phyloP scores from a whole-genome alignment of 2,329 filamentous ascomycete species.

The Curvularia sp. region DNA sequence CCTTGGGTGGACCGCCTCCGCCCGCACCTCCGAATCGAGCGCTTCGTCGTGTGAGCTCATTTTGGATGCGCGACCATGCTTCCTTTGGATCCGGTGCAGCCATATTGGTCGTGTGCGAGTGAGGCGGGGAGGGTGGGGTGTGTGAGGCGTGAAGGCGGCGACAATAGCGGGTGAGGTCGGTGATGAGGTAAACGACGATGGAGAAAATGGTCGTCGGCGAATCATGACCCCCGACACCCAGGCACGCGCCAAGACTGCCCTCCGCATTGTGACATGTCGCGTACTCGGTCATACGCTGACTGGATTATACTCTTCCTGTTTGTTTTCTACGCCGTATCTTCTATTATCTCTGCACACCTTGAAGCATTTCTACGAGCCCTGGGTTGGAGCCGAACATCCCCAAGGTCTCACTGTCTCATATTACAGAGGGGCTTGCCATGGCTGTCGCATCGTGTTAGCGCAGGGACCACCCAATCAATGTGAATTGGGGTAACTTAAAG shows the following conservation, averaged over 20 bases:
- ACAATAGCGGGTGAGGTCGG: slow-evolving; percentile 28
- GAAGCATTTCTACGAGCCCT: slow-evolving; percentile 1
- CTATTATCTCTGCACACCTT: background rate
- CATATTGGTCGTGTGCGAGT: slow-evolving; percentile 35
- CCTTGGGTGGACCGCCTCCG: slow-evolving; percentile 57
- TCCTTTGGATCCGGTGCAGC: slow-evolving; percentile 65
- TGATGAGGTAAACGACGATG: slow-evolving; percentile 42
- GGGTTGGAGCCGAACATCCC: background rate
- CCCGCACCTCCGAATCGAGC: slow-evolving; percentile 59
- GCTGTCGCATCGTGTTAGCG: slow-evolving; percentile 28
- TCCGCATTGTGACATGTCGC: slow-evolving; percentile 18
- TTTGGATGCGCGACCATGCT: slow-evolving; percentile 70
- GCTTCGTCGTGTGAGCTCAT: slow-evolving; percentile 60
- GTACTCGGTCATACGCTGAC: background rate
- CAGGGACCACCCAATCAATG: slow-evolving; percentile 44
- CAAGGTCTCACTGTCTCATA: slow-evolving; percentile 17
- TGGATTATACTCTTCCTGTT: background rate
- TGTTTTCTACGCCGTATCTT: background rate
- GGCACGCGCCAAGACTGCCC: slow-evolving; percentile 27
- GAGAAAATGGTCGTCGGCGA: slow-evolving; percentile 39
- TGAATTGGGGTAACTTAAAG: slow-evolving; percentile 37
- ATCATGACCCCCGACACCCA: slow-evolving; percentile 33
- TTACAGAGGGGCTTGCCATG: slow-evolving; percentile 23
- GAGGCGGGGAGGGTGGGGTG: slow-evolving; percentile 44
- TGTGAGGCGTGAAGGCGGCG: slow-evolving; percentile 39